Conservation (phyloP, 1,284 basidiomycete genomes). For the Amylostereum areolatum region DNA sequence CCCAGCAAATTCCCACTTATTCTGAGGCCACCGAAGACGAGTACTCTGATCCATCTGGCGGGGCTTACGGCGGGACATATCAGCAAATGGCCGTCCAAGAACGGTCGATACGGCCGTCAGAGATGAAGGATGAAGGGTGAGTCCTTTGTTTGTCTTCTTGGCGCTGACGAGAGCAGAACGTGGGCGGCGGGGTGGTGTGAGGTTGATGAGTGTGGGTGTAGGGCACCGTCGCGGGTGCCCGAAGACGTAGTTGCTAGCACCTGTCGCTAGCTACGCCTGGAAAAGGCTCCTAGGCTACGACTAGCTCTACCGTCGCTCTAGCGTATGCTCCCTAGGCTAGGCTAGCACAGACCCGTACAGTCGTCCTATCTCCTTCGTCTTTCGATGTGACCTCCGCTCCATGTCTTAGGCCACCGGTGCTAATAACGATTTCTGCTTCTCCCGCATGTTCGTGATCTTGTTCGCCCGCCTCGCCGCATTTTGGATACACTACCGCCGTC, state of each 20-base stretch:
- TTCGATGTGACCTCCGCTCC: conserved; percentile 57
- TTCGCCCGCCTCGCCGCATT: conserved; percentile 17
- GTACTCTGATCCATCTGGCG: conserved; percentile 34
- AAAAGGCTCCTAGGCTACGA: conserved; percentile 18
- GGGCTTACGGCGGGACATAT: conserved; percentile 27
- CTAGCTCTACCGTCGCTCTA: conserved; percentile 38
- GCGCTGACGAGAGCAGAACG: too few relatives aligned
- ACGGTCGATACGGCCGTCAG: conserved; percentile 77
- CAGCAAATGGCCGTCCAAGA: conserved; percentile 45
- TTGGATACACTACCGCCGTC: conserved; percentile 2
- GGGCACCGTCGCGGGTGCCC: conserved; percentile 13
- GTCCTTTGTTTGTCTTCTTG: conserved; percentile 28
- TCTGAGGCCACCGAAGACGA: conserved; percentile 55
- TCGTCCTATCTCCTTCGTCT: conserved; percentile 45
- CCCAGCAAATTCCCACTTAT: conserved; percentile 72
- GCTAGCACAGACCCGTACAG: conserved; percentile 69
- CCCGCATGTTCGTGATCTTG: conserved; percentile 19
- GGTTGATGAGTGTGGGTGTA: conserved; percentile 13
- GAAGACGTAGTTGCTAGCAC: too few relatives aligned
- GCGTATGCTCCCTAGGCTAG: conserved; percentile 69
- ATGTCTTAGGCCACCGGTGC: conserved; percentile 72
- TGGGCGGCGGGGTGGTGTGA: too few relatives aligned
- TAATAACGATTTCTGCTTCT: conserved; percentile 59
- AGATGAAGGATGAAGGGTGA: conserved; percentile 99
- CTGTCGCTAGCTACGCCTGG: too few relatives aligned